Percentiles rank a stretch among this genome's conserved stretches.
These are phyloP conservation scores for Murraya koenigii DNA, from an alignment of 345 rosid species.

Conservation along the genomic window DNA sequence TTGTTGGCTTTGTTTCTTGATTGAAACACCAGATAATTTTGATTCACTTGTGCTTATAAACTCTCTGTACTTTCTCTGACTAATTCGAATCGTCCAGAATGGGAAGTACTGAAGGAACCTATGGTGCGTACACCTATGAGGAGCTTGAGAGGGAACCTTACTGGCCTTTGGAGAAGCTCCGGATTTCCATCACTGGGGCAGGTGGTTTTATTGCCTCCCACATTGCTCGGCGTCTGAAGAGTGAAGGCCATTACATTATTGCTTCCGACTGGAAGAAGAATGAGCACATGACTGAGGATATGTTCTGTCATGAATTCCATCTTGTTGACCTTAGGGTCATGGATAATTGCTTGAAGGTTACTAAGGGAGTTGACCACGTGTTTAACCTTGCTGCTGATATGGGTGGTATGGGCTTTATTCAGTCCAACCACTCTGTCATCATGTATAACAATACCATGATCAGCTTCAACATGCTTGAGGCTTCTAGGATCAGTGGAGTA, in stretches of 20 bases:
- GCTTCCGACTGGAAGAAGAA: constrained; percentile 99
- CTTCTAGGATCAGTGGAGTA: constrained; percentile 81
- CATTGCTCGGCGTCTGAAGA: constrained; percentile 94
- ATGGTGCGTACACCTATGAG: constrained; percentile 83
- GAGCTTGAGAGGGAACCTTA: constrained; percentile 80
- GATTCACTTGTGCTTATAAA: not conserved
- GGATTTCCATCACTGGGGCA: constrained; percentile 83
- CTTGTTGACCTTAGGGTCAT: constrained; percentile 95
- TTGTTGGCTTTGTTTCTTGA: not conserved
- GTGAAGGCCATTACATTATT: constrained; percentile 90
- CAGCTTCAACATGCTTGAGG: constrained; percentile 98
- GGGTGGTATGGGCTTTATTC: constrained; percentile 99
- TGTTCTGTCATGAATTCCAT: constrained; percentile 97
- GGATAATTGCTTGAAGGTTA: constrained; percentile 93
- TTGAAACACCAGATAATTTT: not conserved
- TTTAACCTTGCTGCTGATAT: constrained; percentile 99
- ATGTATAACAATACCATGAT: constrained; percentile 99
- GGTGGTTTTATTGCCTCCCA: constrained; percentile 98
- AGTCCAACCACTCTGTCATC: constrained; percentile 96
- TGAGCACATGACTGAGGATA: constrained; percentile 97
- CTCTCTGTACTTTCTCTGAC: not conserved
- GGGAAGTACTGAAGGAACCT: constrained; percentile 64
- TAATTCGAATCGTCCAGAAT: constrained; percentile 40
- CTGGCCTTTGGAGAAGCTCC: constrained; percentile 89
- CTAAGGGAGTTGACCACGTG: constrained; percentile 73